Conservation (phyloP, 176 grass and related monocot species). For the Musa itinerans region DNA sequence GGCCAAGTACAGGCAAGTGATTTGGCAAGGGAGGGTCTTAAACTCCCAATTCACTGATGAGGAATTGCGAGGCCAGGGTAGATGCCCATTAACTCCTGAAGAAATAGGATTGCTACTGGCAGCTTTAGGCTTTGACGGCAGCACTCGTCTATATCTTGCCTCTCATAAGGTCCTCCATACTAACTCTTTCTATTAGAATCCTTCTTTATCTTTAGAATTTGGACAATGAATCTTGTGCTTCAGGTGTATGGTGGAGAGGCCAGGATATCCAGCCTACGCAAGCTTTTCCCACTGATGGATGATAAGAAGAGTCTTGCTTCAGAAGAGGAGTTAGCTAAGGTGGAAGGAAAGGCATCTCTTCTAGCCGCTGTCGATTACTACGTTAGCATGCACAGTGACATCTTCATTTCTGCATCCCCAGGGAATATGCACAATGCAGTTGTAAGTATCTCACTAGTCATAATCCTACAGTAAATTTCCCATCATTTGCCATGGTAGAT, state of each 20-base stretch:
- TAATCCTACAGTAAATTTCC: background rate
- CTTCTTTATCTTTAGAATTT: background rate
- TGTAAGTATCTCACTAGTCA: conserved; percentile 27
- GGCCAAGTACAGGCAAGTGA: conserved; percentile 86
- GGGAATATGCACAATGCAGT: conserved; percentile 97
- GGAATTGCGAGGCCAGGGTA: conserved; percentile 59
- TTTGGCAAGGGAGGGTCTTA: conserved; percentile 86
- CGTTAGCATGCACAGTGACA: conserved; percentile 64
- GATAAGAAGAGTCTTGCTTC: conserved; percentile 81
- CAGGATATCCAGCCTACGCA: conserved; percentile 60
- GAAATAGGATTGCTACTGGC: conserved; percentile 72
- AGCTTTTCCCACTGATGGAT: conserved; percentile 71
- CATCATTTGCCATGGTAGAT: background rate
- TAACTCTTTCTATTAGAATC: conserved; percentile 1
- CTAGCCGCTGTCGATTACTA: conserved; percentile 82
- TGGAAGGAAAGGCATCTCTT: conserved; percentile 85
- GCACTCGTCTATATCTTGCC: conserved; percentile 77
- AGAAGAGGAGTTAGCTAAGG: conserved; percentile 44
- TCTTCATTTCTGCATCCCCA: conserved; percentile 87
- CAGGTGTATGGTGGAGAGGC: conserved; percentile 82
- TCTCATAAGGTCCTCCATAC: conserved; percentile 62
- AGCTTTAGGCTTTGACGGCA: conserved; percentile 65
- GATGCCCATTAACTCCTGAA: conserved; percentile 84
- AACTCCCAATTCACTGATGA: conserved; percentile 70
- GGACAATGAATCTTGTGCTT: conserved; percentile 17